Percentiles rank a stretch among this genome's conserved stretches.
phyloP scores from a whole-genome alignment of 495 filamentous ascomycete genomes.

The Haplographium delicatum region DNA sequence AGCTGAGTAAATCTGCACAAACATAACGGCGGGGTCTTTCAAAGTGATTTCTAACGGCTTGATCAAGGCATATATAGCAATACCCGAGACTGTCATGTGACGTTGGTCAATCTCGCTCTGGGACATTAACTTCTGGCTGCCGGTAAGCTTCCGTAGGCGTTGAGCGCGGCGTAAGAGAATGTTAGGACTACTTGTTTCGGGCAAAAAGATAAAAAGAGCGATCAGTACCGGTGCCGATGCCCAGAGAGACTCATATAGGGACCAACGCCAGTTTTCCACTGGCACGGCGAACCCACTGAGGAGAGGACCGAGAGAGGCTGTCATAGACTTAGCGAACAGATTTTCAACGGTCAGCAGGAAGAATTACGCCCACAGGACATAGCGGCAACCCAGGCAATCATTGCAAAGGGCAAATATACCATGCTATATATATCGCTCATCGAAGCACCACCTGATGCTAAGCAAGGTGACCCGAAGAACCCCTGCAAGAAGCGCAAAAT shows the following conservation, averaged over 20 bases:
- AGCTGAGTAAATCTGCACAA: slow-evolving; percentile 53
- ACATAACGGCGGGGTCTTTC: slow-evolving; percentile 54
- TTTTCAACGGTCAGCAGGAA: too few species aligned
- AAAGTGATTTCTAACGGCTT: slow-evolving; percentile 55
- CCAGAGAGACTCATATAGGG: slow-evolving; percentile 46
- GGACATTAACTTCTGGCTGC: slow-evolving; percentile 36
- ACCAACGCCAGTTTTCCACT: slow-evolving; percentile 36
- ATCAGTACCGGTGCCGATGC: slow-evolving; percentile 37
- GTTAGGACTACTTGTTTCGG: slow-evolving; percentile 38
- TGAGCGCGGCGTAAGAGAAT: slow-evolving; percentile 34
- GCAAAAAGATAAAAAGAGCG: slow-evolving; percentile 38
- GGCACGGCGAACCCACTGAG: slow-evolving; percentile 36
- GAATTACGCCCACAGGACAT: too few species aligned
- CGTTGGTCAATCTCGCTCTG: slow-evolving; percentile 46
- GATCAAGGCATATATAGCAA: slow-evolving; percentile 50
- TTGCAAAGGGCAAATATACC: slow-evolving; percentile 61
- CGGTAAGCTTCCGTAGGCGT: slow-evolving; percentile 36
- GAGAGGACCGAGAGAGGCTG: slow-evolving; percentile 36
- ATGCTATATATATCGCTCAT: slow-evolving; percentile 68
- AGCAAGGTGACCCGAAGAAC: slow-evolving; percentile 64
- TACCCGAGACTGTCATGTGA: slow-evolving; percentile 34
- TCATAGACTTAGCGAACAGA: too few species aligned
- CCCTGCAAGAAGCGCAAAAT: slow-evolving; percentile 69
- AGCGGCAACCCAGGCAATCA: slow-evolving; percentile 50
- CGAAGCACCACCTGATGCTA: slow-evolving; percentile 70